Percentiles rank a stretch among this genome's conserved stretches.
Conservation (phyloP, 352 stramenopile species). For the Pythium monospermum region DNA sequence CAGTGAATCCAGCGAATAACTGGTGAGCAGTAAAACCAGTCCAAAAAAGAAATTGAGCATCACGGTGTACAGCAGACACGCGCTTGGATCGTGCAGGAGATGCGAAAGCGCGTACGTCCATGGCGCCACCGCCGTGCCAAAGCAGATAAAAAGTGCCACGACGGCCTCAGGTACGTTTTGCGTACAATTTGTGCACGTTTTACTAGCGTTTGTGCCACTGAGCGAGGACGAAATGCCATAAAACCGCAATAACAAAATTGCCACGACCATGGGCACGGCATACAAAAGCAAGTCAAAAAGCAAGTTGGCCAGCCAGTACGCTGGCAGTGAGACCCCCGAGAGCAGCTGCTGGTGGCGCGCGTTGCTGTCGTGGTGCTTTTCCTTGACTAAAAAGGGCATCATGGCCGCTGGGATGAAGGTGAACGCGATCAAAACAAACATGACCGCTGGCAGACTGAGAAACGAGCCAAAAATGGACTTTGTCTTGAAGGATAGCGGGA, state of each 20-base stretch:
- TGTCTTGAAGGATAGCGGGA: conserved; percentile 55
- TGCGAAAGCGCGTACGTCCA: conserved; percentile 70
- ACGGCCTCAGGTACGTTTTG: conserved; percentile 41
- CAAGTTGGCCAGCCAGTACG: conserved; percentile 97
- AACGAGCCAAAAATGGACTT: conserved; percentile 55
- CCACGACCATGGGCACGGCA: conserved; percentile 59
- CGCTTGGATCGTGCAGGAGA: conserved; percentile 42
- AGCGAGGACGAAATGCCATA: conserved; percentile 56
- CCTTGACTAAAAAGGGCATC: conserved; percentile 95
- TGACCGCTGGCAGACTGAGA: conserved; percentile 64
- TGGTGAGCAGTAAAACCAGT: conserved; percentile 49
- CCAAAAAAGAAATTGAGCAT: conserved; percentile 72
- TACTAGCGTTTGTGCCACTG: conserved; percentile 18
- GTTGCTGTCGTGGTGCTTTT: conserved; percentile 89
- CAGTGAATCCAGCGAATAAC: conserved; percentile 48
- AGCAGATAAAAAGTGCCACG: conserved; percentile 51
- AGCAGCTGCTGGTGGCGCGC: conserved; percentile 97
- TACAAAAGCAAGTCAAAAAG: conserved; percentile 92
- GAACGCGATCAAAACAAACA: conserved; percentile 90
- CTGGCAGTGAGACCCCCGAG: conserved; percentile 88
- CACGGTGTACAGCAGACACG: conserved; percentile 55
- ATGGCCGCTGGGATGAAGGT: conserved; percentile 91
- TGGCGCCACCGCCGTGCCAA: conserved; percentile 49
- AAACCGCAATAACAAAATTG: conserved; percentile 43
- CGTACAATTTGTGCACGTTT: conserved; percentile 31